Base-by-base conservation (phyloP, 768 basidiomycete species). In the Mycena vulgaris region DNA sequence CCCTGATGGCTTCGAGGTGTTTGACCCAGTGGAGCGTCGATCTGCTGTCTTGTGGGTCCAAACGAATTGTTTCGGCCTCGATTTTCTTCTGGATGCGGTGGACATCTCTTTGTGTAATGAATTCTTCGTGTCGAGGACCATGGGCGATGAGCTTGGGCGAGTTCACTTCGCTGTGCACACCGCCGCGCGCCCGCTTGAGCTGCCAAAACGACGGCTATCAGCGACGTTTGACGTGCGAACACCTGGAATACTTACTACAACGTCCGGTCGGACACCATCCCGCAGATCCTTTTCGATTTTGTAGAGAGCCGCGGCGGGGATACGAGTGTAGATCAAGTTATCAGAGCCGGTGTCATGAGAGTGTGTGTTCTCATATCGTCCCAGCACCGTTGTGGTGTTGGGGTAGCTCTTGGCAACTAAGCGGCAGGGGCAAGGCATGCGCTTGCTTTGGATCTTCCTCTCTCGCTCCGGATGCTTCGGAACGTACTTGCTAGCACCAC, bases 341-440 rank as follows among this genome's bases (percentile, higher is more conserved):
- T 28, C 42, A 21, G 21, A 10, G 21, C 61, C 52, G 31, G 47
- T 63, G 8, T 35, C 6, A 37, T 63, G 67, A 14, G 42, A 40
- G 49, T 68, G 67, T 8, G 10, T 17, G 19, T n/a, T 13, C 19
- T 28, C 40, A 25, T 69, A 69, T 42, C 33, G 27, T 4, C 60
- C 68, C n/a, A 69, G 68, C 21, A 69, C 52, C 19, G n/a, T 48
- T 13, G 28, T 45, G 0, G 39, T 69, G 3, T 40, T 45, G 1
- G 51, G 60, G 25, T 69, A 69, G 39, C 40, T 30, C 35, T 63
- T 69, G 9, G 35, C 58, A 6, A 56, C 47, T 5, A 69, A n/a
- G 16, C 28, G 52, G 23, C 61, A 63, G 2, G 33, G 62, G 16
- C 68, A 69, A 31, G n/a, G 19, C 4, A 31, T 28, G 6, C 62